Conservation (phyloP, 257 asterid genomes). For the Primulina eburnea region DNA sequence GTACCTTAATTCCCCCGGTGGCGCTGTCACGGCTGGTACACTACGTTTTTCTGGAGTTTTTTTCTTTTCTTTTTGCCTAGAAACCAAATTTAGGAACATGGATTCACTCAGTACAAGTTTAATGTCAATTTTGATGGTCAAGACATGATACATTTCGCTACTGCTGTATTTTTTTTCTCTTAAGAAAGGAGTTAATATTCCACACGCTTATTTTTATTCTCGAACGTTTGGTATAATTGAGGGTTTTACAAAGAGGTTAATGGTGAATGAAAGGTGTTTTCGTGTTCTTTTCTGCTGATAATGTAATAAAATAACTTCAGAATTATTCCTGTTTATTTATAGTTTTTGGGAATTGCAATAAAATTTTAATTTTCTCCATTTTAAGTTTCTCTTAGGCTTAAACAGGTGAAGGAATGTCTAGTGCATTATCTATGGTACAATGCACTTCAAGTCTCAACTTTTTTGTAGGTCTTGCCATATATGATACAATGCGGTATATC, state of each 20-base stretch:
- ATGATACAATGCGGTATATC: conserved; percentile 93
- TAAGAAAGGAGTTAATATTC: not conserved
- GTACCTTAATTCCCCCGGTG: conserved; percentile 96
- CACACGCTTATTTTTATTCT: not conserved
- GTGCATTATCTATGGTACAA: not conserved
- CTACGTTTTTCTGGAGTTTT: not conserved
- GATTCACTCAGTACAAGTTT: not conserved
- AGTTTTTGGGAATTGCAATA: not conserved
- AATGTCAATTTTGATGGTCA: not conserved
- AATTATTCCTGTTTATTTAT: too few species aligned
- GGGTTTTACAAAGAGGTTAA: not conserved
- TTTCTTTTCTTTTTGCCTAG: not conserved
- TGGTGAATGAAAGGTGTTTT: not conserved
- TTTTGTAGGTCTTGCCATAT: conserved; percentile 81
- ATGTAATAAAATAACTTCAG: not conserved
- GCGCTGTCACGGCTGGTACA: conserved; percentile 87
- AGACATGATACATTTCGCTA: not conserved
- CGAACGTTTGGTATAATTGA: not conserved
- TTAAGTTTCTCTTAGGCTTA: not conserved
- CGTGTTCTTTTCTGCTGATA: not conserved
- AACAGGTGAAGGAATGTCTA: not conserved
- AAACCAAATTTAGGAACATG: not conserved
- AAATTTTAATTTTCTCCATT: not conserved
- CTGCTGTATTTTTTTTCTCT: not conserved
- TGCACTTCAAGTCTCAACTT: not conserved